Evolutionary conservation across 176 grass and related monocot species (phyloP).

Genomic region (Alopecurus myosuroides): DNA sequence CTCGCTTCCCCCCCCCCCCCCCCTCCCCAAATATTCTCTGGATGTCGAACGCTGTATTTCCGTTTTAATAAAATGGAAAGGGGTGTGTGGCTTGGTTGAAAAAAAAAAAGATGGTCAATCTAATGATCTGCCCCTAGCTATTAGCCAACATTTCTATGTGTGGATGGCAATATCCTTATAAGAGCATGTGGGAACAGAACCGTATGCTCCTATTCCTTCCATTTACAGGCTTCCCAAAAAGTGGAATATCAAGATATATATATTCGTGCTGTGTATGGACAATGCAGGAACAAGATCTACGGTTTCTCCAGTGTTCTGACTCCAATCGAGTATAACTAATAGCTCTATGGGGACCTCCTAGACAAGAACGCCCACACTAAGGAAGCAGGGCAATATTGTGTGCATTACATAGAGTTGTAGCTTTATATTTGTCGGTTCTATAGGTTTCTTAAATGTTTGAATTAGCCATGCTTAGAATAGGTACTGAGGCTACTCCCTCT

Average conservation of each 20-base stretch:
- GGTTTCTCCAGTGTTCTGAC: constrained; percentile 24
- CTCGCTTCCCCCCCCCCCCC: too few relatives aligned
- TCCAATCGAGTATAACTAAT: background rate
- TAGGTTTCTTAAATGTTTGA: background rate
- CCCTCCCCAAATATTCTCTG: too few relatives aligned
- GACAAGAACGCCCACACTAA: background rate
- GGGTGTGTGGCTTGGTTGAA: too few relatives aligned
- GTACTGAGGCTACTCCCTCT: background rate
- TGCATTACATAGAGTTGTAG: background rate
- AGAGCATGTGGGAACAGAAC: constrained; percentile 16
- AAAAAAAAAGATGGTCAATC: background rate
- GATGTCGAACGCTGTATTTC: too few relatives aligned
- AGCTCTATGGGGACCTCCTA: background rate
- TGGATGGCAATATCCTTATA: constrained; percentile 20
- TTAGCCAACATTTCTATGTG: constrained; percentile 12
- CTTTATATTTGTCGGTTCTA: background rate
- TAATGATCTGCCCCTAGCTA: background rate
- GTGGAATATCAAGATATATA: constrained; percentile 16
- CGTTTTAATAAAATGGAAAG: too few relatives aligned
- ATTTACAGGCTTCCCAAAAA: background rate
- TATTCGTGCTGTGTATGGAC: constrained; percentile 31
- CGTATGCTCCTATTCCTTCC: constrained; percentile 3
- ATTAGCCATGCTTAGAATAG: background rate
- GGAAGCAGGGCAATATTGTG: background rate
- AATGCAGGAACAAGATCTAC: constrained; percentile 5